Conservation (phyloP, 495 filamentous ascomycete genomes). For the Astrothelium macrocarpum region DNA sequence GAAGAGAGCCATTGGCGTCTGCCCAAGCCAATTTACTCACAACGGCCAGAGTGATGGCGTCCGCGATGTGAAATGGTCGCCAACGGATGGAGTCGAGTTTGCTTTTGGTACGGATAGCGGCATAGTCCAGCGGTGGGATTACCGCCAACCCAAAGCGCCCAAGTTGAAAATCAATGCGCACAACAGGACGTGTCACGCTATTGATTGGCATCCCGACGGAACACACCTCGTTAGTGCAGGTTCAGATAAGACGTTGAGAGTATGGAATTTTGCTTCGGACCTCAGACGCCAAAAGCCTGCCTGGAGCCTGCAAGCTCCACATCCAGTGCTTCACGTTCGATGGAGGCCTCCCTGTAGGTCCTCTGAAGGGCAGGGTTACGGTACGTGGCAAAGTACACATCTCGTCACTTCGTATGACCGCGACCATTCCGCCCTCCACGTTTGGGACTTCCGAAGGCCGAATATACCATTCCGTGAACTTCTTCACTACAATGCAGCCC, state of each 20-base stretch:
- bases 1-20: constrained; percentile 41
- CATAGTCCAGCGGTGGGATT: constrained; percentile 63
- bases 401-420: constrained; percentile 58
- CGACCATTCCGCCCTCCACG: constrained; percentile 60
- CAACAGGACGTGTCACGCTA: constrained; percentile 62
- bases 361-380: constrained; percentile 51
- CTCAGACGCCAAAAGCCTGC: constrained; percentile 70
- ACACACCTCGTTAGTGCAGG: constrained; percentile 80
- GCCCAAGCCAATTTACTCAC: constrained; percentile 47
- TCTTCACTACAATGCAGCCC: constrained; percentile 58
- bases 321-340: constrained; percentile 63
- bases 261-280: constrained; percentile 85
- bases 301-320: constrained; percentile 50
- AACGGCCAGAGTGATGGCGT: constrained; percentile 66
- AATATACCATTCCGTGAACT: constrained; percentile 81
- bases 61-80: constrained; percentile 82
- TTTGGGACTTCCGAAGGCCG: constrained; percentile 88
- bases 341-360: constrained; percentile 81
- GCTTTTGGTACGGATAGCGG: constrained; percentile 86
- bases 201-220: constrained; percentile 96
- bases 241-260: constrained; percentile 69
- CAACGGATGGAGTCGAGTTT: constrained; percentile 73
- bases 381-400: constrained; percentile 58
- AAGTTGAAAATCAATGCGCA: constrained; percentile 76
- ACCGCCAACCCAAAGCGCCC: constrained; percentile 47